phyloP scores from a whole-genome alignment of 2,329 filamentous ascomycete genomes.

The Diaporthe sp. region DNA sequence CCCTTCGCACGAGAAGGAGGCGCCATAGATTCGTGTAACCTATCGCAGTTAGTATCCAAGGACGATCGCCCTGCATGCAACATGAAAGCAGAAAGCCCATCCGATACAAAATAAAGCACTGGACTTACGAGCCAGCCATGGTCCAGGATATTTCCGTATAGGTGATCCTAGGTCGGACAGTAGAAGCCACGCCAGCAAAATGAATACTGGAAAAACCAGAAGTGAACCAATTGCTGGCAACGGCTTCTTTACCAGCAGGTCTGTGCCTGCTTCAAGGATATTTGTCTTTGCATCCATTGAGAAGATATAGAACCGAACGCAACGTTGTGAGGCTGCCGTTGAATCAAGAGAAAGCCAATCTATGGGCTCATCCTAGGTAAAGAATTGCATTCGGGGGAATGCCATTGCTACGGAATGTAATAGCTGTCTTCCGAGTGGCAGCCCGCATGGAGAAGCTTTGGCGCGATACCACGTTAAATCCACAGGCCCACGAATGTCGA shows the following conservation, averaged over 20 bases:
- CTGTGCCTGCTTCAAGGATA: not conserved
- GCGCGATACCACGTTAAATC: not conserved
- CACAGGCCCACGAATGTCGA: not conserved
- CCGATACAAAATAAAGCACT: not conserved
- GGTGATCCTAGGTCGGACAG: not conserved
- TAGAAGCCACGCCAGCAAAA: not conserved
- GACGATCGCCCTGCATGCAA: fast-evolving
- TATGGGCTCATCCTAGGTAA: too few species aligned
- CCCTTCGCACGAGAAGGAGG: not conserved
- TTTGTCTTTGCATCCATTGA: not conserved
- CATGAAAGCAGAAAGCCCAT: fast-evolving
- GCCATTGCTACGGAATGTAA: too few species aligned
- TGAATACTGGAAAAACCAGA: not conserved
- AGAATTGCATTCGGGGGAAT: not conserved
- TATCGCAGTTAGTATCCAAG: not conserved
- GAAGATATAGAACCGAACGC: too few species aligned
- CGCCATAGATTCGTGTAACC: not conserved
- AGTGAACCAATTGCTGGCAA: too few species aligned
- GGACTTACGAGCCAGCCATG: conserved; percentile 1
- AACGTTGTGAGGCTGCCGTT: too few species aligned
- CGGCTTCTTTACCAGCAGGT: not conserved
- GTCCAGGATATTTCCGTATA: not conserved
- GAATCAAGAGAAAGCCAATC: too few species aligned
- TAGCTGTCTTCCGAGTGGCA: not conserved
- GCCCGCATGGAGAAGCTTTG: not conserved